Evolutionary conservation across 768 basidiomycete species (phyloP), one percentile per base, ranked within the genome.

Genomic region (Russula olivacea): DNA sequence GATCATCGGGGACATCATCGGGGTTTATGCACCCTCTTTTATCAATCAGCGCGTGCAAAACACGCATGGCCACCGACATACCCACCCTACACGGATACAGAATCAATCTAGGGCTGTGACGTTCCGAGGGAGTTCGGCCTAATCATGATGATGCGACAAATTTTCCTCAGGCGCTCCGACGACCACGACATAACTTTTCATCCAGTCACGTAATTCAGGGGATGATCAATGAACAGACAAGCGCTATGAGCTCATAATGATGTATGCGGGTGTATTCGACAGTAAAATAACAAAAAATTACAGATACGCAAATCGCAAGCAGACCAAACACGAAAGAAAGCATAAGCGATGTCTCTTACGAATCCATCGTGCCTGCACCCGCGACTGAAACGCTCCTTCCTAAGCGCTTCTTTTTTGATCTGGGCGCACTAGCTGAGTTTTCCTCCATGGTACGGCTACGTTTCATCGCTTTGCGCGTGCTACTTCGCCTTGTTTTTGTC

Each of bases 391-490:
- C 48, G 23, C 55, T 63, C 49, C 59, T 66, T 25, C 65, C 47
- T 41, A 66, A 40, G 30, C 67, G 57, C n/a, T 59, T 36, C 61
- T 54, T 63, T 59, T 68, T 68, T 17, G 67, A 23, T 58, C 21
- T 58, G 17, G 65, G 67, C 19, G 55, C 28, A 28, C 28, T 49
- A 41, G 54, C n/a, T 6, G 59, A 47, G 19, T 32, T 8, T 4
- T 57, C 65, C 23, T 68, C 67, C 65, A 55, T 50, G 4, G 67
- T 68, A 23, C 61, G 65, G 14, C 61, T 53, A 9, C 67, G 67
- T 51, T 68, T 68, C 14, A 57, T 54, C 28, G 47, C 28, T 45
- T 34, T 68, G n/a, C 58, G 58, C 23, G 61, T 32, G 32, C 53
- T 48, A 28, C 34, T 38, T 34, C 61, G 54, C 52, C 23, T 63